Evolutionary conservation across 2,329 filamentous ascomycete species (phyloP), one percentile per base, ranked within the genome.

Genomic region (Gnomoniopsis sp.): DNA sequence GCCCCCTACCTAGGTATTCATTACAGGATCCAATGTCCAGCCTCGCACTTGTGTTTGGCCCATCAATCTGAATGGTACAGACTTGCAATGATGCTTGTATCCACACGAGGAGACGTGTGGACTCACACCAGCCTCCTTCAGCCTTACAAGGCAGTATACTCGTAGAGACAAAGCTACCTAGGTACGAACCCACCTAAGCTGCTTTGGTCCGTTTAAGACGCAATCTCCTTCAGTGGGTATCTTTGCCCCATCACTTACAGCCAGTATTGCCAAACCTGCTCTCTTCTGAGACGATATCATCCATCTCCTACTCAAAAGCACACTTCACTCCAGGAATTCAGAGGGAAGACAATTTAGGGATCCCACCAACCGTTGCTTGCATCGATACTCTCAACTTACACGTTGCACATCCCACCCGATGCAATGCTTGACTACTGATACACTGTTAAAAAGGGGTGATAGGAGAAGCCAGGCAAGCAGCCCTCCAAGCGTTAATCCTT

Each of bases 361-460:
- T n/a, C 17, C 17, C 8, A 8, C 14, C 15, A n/a, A 6, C n/a
- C 6, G 38, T 41, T 55, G 2, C 34, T 21, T 44, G 15, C 46
- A 43, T 43, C 23, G 23, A 22, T 41, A n/a, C 33, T 22, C 12
- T 56, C 21, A 34, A 43, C 30, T 23, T 34, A 41, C 19, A 8
- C 12, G 44, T 23, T 33, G 50, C 38, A 33, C 36, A 43, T 19
- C 15, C 53, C 64, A 64, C 59, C 58, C 58, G 63, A 64, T 66
- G 63, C 60, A 63, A 69, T 69, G 66, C 63, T 68, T 33, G 53
- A 53, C 58, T 70, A 70, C 62, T 66, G 62, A 68, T 70, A 69
- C 64, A 68, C 56, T 49, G 43, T 63, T 61, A 53, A 36, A 57
- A 47, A 59, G 48, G 41, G 44, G 21, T 11, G 33, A 34, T 14